These are phyloP conservation scores for Sporothrix humicola DNA, from an alignment of 2,329 filamentous ascomycete genomes.

Conservation along the genomic window DNA sequence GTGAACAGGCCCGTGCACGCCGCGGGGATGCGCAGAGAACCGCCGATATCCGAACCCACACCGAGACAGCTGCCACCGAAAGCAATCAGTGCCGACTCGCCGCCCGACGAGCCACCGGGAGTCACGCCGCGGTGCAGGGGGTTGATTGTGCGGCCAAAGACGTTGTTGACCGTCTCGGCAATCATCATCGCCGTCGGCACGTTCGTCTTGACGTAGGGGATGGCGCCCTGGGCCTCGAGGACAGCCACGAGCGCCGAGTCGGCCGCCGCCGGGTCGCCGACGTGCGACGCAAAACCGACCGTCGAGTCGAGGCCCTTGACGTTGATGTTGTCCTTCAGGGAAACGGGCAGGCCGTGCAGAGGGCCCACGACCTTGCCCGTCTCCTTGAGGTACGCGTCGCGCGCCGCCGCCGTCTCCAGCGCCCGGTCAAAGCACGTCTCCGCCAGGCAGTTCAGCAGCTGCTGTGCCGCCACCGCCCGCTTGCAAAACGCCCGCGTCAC, in stretches of 20 bases:
- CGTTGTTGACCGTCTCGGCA: constrained; percentile 69
- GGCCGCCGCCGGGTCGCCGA: constrained; percentile 59
- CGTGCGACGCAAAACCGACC: constrained; percentile 67
- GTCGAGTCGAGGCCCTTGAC: constrained; percentile 64
- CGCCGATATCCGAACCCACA: constrained; percentile 68
- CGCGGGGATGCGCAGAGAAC: constrained; percentile 59
- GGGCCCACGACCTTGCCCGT: constrained; percentile 61
- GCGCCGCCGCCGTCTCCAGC: constrained; percentile 52
- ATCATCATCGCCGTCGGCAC: constrained; percentile 70
- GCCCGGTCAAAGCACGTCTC: constrained; percentile 62
- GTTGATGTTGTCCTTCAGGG: constrained; percentile 75
- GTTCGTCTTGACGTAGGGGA: constrained; percentile 64
- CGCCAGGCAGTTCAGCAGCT: constrained; percentile 55
- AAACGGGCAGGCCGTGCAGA: constrained; percentile 68
- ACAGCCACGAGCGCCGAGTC: constrained; percentile 52
- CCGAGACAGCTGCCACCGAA: constrained; percentile 65
- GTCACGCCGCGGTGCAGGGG: constrained; percentile 65
- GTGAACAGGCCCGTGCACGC: constrained; percentile 65
- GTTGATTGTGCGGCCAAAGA: constrained; percentile 67
- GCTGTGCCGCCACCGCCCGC: constrained; percentile 48
- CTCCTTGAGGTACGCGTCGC: constrained; percentile 57
- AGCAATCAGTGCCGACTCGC: constrained; percentile 67
- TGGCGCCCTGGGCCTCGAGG: constrained; percentile 55
- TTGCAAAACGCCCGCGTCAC: constrained; percentile 50
- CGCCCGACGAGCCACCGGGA: constrained; percentile 69